Percentiles rank a stretch among this genome's conserved stretches.
phyloP scores from a whole-genome alignment of 139 green algal species.

The Chlamydomonas incerta region DNA sequence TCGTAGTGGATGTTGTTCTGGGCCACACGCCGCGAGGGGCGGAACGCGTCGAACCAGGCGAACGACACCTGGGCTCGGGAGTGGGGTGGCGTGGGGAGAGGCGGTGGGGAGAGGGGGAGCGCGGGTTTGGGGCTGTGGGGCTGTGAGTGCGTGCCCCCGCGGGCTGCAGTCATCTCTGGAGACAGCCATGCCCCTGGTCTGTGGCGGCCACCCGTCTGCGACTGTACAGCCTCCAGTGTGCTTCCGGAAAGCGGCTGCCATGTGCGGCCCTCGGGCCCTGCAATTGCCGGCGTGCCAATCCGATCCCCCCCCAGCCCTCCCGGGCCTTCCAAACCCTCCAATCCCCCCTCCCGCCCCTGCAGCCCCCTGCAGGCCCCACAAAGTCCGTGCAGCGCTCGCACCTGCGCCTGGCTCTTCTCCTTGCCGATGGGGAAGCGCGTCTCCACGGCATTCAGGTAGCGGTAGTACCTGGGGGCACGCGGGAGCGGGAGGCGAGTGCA shows the following conservation, averaged over 20 bases:
- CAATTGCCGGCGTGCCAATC: too few relatives aligned
- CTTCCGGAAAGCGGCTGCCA: too few relatives aligned
- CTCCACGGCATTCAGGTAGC: slow-evolving; percentile 86
- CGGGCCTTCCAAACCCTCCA: too few relatives aligned
- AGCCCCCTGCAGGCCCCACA: too few relatives aligned
- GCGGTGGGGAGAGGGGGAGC: not conserved
- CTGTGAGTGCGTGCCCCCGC: too few relatives aligned
- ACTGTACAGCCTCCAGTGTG: too few relatives aligned
- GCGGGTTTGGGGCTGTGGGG: not conserved
- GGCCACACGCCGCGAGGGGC: slow-evolving; percentile 59
- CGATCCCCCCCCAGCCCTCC: too few relatives aligned
- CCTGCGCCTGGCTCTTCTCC: slow-evolving; percentile 71
- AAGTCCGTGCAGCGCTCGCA: slow-evolving; percentile 50
- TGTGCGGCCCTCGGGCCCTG: too few relatives aligned
- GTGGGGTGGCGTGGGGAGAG: not conserved
- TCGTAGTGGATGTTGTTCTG: slow-evolving; percentile 93
- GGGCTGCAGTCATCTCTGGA: too few relatives aligned
- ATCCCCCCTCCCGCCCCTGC: too few relatives aligned
- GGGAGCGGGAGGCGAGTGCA: not conserved
- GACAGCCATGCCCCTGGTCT: too few relatives aligned
- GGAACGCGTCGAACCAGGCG: slow-evolving; percentile 89
- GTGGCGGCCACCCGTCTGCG: too few relatives aligned
- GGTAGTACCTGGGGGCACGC: slow-evolving; percentile 86
- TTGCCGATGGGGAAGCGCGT: slow-evolving; percentile 91
- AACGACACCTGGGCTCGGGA: slow-evolving; percentile 48